phyloP scores from a whole-genome alignment of 73 alveolate genomes.

The Paramecium primaurelia region DNA sequence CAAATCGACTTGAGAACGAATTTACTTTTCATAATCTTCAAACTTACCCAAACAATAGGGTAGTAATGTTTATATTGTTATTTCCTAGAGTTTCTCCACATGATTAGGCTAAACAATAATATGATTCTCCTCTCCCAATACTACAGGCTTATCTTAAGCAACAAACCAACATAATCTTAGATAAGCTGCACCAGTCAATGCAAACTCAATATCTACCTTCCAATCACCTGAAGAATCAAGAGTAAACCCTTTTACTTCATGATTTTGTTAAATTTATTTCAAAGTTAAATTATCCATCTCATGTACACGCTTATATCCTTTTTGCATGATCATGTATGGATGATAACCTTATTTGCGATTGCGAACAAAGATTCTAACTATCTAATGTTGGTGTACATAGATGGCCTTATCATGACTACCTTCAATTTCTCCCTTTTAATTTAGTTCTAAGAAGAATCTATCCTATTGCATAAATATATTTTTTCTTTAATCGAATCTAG shows the following conservation, averaged over 20 bases:
- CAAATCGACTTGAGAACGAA: constrained; percentile 64
- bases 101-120: neutral
- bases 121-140: neutral
- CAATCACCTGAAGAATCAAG: neutral
- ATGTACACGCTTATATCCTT: neutral
- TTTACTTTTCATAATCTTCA: constrained; percentile 64
- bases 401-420: neutral
- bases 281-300: neutral
- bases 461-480: neutral
- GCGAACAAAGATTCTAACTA: neutral
- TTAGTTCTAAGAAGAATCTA: neutral
- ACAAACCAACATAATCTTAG: neutral
- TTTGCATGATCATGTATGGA: neutral
- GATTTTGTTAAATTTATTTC: neutral
- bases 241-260: neutral
- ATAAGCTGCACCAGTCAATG: neutral
- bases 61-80: constrained; percentile 70
- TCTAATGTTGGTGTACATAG: neutral
- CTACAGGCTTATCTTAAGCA: neutral
- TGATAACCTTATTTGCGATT: neutral
- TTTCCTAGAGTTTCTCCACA: neutral
- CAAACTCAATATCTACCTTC: neutral
- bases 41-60: constrained; percentile 82
- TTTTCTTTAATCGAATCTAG: neutral
- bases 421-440: neutral